Percentiles rank a stretch among this genome's conserved stretches.
Evolutionary conservation across 257 asterid species (phyloP).

Genomic region (Handroanthus guayacan): DNA sequence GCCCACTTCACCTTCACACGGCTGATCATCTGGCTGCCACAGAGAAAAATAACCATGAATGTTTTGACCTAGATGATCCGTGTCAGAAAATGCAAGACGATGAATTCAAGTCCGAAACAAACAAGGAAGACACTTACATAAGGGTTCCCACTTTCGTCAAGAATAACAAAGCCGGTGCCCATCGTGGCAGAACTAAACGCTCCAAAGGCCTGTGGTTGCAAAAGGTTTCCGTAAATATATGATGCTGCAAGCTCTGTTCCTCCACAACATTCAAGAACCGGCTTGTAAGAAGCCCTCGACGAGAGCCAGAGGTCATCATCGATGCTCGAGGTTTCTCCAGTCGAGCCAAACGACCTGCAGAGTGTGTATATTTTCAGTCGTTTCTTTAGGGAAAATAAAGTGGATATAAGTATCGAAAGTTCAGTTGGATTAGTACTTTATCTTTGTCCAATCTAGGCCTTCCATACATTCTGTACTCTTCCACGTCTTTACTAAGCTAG

Average conservation of each 20-base stretch:
- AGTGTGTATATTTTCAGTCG: slow-evolving; percentile 18
- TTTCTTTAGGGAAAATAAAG: slow-evolving; percentile 11
- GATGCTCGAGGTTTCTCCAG: slow-evolving; percentile 87
- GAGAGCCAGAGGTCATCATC: slow-evolving; percentile 99
- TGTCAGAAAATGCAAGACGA: not conserved
- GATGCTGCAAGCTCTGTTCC: slow-evolving; percentile 95
- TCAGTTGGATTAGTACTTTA: slow-evolving; percentile 53
- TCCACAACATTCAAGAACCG: slow-evolving; percentile 87
- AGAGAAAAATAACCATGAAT: slow-evolving; percentile 11
- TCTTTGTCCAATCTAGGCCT: slow-evolving; percentile 88
- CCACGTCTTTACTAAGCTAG: slow-evolving; percentile 96
- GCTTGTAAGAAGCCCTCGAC: slow-evolving; percentile 77
- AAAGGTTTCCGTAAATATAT: slow-evolving; percentile 72
- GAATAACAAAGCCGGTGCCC: slow-evolving; percentile 78
- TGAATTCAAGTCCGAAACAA: slow-evolving; percentile 7
- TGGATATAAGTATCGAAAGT: not conserved
- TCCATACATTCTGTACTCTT: slow-evolving; percentile 83
- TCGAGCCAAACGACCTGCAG: slow-evolving; percentile 71
- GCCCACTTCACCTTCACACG: slow-evolving; percentile 91
- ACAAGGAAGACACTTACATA: slow-evolving; percentile 54
- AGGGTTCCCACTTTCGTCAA: slow-evolving; percentile 75
- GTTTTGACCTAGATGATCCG: not conserved
- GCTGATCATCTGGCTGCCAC: slow-evolving; percentile 74
- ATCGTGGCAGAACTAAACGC: slow-evolving; percentile 84
- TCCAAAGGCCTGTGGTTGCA: slow-evolving; percentile 95